phyloP scores from a whole-genome alignment of 352 stramenopile species.

The Phytophthora fragariae region DNA sequence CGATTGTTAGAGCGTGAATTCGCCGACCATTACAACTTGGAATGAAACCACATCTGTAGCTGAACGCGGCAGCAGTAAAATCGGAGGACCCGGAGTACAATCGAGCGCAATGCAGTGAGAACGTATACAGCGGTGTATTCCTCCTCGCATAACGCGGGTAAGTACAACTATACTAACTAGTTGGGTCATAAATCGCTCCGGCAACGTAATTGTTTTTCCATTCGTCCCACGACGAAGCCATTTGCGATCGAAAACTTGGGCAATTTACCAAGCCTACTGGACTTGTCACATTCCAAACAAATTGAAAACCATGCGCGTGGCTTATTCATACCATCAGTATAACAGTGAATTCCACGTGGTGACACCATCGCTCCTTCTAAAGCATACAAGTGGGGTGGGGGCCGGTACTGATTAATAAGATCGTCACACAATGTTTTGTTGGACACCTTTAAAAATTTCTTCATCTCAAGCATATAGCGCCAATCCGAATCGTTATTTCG shows the following conservation, averaged over 20 bases:
- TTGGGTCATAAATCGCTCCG: too few species aligned
- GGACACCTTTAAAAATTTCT: background rate
- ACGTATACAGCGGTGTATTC: too few species aligned
- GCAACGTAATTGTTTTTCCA: too few species aligned
- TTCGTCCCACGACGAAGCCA: too few species aligned
- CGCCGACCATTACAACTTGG: too few species aligned
- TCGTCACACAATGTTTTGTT: background rate
- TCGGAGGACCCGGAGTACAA: too few species aligned
- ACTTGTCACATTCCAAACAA: background rate
- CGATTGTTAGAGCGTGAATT: too few species aligned
- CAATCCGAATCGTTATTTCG: background rate
- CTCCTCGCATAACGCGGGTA: too few species aligned
- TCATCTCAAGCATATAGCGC: background rate
- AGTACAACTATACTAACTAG: too few species aligned
- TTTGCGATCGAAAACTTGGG: slow-evolving; percentile 1
- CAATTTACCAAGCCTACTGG: background rate
- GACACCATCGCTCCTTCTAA: slow-evolving; percentile 6
- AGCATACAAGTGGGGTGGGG: background rate
- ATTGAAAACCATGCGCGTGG: slow-evolving; percentile 3
- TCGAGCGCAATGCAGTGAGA: too few species aligned
- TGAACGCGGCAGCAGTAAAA: too few species aligned
- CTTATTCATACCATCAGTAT: background rate
- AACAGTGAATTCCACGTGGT: slow-evolving; percentile 2
- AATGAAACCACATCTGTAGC: background rate
- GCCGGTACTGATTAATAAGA: background rate